These are phyloP conservation scores for Triticum turgidum DNA, from an alignment of 176 grass and related monocot species.

Conservation along the genomic window DNA sequence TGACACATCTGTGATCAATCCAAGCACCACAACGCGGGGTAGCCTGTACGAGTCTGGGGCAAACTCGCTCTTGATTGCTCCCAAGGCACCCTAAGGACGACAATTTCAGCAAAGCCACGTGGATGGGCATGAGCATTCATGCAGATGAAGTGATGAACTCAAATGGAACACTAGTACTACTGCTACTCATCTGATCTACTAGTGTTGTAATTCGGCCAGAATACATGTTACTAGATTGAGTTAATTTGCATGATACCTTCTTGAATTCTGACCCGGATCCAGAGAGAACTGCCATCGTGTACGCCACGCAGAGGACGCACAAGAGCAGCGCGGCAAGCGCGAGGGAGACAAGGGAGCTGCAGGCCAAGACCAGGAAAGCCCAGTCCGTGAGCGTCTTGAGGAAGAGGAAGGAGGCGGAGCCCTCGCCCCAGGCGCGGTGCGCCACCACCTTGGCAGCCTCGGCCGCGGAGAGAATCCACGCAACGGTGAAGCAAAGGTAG, in stretches of 20 bases:
- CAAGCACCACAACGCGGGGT: neutral
- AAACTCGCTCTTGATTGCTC: neutral
- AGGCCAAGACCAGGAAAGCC: neutral
- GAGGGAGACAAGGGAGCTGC: neutral
- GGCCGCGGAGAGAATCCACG: too few species aligned
- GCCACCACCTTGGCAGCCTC: too few species aligned
- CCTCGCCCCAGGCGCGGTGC: too few species aligned
- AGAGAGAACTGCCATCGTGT: too few species aligned
- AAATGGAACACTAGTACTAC: neutral
- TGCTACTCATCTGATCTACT: neutral
- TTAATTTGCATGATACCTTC: neutral
- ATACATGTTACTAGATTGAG: neutral
- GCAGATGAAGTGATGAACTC: neutral
- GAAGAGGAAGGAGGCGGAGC: too few species aligned
- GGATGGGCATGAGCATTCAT: neutral
- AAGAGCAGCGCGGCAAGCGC: neutral
- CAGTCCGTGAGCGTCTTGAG: too few species aligned
- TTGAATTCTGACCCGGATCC: neutral
- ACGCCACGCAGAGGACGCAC: neutral
- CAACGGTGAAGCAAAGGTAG: too few species aligned
- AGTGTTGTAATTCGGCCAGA: neutral
- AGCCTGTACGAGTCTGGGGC: neutral
- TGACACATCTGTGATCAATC: accelerated
- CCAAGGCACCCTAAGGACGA: neutral
- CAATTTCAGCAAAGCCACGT: neutral